phyloP scores from a whole-genome alignment of 2,329 filamentous ascomycete species.

The Colletotrichum sp. region DNA sequence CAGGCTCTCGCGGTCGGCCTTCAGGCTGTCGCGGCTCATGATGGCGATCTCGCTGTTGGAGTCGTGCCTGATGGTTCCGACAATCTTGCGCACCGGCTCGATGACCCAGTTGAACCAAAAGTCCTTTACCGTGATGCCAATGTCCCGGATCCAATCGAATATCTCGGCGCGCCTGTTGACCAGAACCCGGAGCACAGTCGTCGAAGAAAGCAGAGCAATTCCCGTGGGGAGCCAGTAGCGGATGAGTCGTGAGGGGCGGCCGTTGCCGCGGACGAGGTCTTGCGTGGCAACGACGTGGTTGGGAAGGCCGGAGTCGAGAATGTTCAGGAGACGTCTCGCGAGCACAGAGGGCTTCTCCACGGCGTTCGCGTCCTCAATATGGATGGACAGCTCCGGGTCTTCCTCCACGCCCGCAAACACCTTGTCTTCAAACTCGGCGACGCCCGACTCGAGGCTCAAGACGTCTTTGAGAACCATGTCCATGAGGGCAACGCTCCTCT shows the following conservation, averaged over 20 bases:
- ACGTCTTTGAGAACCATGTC: constrained; percentile 82
- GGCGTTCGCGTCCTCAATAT: constrained; percentile 50
- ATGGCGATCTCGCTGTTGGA: constrained; percentile 92
- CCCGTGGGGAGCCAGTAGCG: constrained; percentile 88
- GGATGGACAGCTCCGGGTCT: constrained; percentile 62
- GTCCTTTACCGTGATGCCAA: constrained; percentile 80
- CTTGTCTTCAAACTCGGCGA: constrained; percentile 69
- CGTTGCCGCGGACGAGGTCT: constrained; percentile 65
- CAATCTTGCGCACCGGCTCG: constrained; percentile 80
- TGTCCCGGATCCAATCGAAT: constrained; percentile 76
- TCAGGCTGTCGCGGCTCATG: constrained; percentile 91
- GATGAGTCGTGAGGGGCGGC: constrained; percentile 75
- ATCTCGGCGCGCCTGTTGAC: constrained; percentile 79
- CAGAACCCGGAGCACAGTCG: constrained; percentile 82
- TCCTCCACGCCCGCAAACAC: constrained; percentile 68
- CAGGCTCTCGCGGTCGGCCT: constrained; percentile 87
- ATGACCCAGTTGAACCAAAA: constrained; percentile 98
- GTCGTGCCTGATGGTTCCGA: constrained; percentile 93
- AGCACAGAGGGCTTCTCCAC: constrained; percentile 62
- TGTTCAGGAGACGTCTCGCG: constrained; percentile 68
- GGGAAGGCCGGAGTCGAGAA: constrained; percentile 74
- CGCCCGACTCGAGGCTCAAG: constrained; percentile 65
- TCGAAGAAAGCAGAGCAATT: constrained; percentile 76
- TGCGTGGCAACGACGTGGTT: constrained; percentile 65
- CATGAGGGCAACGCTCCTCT: constrained; percentile 83